phyloP scores from a whole-genome alignment of 352 stramenopile genomes.

The Globisporangium iwayamae region DNA sequence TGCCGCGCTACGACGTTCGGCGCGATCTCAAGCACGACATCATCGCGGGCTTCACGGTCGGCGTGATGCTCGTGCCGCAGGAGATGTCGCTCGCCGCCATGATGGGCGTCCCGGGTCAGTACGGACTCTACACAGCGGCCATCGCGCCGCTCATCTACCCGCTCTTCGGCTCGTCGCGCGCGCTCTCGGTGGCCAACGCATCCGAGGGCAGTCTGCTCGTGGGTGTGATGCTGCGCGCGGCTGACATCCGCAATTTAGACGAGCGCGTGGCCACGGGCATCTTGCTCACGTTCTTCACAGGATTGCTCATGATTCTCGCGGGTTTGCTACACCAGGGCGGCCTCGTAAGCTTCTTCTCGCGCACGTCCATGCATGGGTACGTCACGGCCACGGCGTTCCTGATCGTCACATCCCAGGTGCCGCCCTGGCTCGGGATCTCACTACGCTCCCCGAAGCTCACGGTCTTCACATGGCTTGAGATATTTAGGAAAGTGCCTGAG shows the following conservation, averaged over 20 bases:
- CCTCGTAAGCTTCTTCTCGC: conserved; percentile 69
- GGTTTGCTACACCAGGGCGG: conserved; percentile 57
- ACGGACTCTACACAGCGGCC: conserved; percentile 69
- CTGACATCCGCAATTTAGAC: conserved; percentile 43
- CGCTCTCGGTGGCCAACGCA: conserved; percentile 62
- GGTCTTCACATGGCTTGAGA: conserved; percentile 52
- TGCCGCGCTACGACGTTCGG: conserved; percentile 56
- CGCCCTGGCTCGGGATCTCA: conserved; percentile 50
- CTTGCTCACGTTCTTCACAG: conserved; percentile 67
- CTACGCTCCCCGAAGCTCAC: conserved; percentile 46
- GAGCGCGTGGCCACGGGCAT: conserved; percentile 63
- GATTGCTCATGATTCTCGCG: conserved; percentile 49
- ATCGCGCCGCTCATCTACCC: conserved; percentile 71
- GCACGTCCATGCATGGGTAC: conserved; percentile 70
- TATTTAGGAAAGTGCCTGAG: conserved; percentile 39
- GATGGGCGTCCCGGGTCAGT: conserved; percentile 72
- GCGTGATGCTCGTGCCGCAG: conserved; percentile 91
- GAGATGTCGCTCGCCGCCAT: conserved; percentile 90
- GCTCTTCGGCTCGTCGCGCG: conserved; percentile 60
- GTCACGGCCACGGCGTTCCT: conserved; percentile 63
- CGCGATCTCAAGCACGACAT: conserved; percentile 68
- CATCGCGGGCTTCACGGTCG: conserved; percentile 67
- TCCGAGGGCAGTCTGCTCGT: conserved; percentile 65
- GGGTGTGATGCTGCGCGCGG: conserved; percentile 49
- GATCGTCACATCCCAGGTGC: conserved; percentile 65